Evolutionary conservation across 768 basidiomycete genomes (phyloP), one percentile per base, ranked within the genome.

Genomic region (Boletus pseudo-olivaceus): DNA sequence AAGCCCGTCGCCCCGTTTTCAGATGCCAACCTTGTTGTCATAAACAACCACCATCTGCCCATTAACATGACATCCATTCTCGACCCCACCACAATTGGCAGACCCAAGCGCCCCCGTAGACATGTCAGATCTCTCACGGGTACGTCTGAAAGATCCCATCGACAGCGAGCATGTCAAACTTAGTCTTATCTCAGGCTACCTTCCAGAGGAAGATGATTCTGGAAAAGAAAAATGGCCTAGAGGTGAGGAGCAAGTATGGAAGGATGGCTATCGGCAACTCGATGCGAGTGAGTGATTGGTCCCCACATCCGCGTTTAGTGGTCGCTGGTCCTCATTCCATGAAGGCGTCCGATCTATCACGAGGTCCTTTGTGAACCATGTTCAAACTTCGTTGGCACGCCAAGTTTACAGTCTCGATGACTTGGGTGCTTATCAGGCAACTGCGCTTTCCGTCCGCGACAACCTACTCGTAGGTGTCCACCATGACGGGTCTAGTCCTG

Each of bases 381-480:
- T 91, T 23, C 90, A 93, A 66, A 90, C 94, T 0, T 90, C 92
- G 15, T 78, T 99, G 45, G 93, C 93, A 6, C 85, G 94, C 44
- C 92, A 94, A 68, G 82, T 93, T 2, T 91, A 90, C 77, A 98
- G 93, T 68, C 77, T 96, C 48, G 88, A 90, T 68, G 74, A 88
- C 69, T 73, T 93, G 34, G 90, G 92, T 43, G 90, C 92, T 37
- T 98, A 97, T 75, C 93, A 96, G 69, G 94, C 94, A 4, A 82
- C 90, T 15, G 93, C 96, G 4, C 73, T 96, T 34, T 86, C 91
- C 42, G 88, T 88, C 47, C 81, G 94, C 53, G 95, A 98, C 71
- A 85, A 91, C 65, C 80, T 98, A 37, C 77, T 97, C 49, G 89
- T 91, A 66, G 49, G 81, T 67, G 17, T 32, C 50, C 17, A 17